Evolutionary conservation across 2,329 filamentous ascomycete genomes (phyloP).

Genomic region (Epichloe hybrida): DNA sequence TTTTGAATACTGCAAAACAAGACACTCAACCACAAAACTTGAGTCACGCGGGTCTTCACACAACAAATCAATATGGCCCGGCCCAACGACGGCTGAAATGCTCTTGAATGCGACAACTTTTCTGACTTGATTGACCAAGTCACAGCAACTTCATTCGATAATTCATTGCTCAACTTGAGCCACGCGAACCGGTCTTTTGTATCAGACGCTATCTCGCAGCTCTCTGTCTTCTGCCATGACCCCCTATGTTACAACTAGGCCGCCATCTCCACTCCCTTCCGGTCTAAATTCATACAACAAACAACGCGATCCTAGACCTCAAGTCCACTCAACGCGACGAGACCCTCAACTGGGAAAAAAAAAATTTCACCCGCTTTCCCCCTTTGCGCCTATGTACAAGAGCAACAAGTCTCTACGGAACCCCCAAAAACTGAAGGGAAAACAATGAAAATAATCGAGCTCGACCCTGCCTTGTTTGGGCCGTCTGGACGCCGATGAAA

Average conservation of each 20-base stretch:
- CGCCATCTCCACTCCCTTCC: neutral
- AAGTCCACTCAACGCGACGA: neutral
- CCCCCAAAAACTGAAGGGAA: neutral
- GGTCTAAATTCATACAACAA: slow-evolving; percentile 4
- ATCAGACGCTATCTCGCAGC: neutral
- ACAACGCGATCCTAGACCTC: neutral
- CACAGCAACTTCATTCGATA: neutral
- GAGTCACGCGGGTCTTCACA: too few species aligned
- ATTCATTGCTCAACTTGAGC: neutral
- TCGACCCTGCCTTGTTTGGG: neutral
- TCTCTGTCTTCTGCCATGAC: neutral
- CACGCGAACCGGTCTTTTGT: neutral
- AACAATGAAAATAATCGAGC: neutral
- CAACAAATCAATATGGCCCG: too few species aligned
- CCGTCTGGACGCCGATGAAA: neutral
- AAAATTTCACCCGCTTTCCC: neutral
- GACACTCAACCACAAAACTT: neutral
- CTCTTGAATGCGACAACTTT: too few species aligned
- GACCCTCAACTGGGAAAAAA: neutral
- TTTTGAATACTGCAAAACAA: neutral
- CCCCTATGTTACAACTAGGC: slow-evolving; percentile 4
- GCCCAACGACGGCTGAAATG: too few species aligned
- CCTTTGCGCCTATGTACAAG: slow-evolving; percentile 1
- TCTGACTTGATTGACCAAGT: neutral
- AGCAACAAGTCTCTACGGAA: slow-evolving; percentile 1